Base-by-base conservation (phyloP, 257 asterid genomes). In the Rauvolfia tetraphylla region DNA sequence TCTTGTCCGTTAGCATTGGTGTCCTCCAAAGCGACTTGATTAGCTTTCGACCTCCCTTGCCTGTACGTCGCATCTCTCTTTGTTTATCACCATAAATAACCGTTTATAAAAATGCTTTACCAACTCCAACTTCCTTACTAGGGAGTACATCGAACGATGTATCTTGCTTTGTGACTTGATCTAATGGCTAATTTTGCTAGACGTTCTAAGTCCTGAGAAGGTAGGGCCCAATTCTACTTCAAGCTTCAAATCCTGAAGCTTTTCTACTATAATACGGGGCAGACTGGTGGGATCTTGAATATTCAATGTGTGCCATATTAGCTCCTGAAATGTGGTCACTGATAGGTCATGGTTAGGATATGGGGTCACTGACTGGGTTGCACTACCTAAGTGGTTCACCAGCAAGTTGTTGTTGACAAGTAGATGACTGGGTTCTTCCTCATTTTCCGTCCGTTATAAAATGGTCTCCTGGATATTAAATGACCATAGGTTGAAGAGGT, bases 11-110 rank as follows among this genome's bases (percentile, higher is more conserved):
- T n/a, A n/a, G n/a, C n/a, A n/a, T n/a, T n/a, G n/a, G n/a, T n/a
- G n/a, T n/a, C n/a, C 97, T 93, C 76, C 98, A 93, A 78, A 87
- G 89, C 84, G 81, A 86, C 48, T 96, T 92, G 80, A 92, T 93
- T 84, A 84, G 90, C 80, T 85, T 92, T 84, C 77, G 74, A 38
- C 98, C 97, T 10, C 89, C 91, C 14, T 80, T 93, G 76, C 98
- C 98, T 8, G 98, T 92, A 85, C 57, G 91, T 81, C 25, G 29
- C 63, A n/a, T 39, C 33, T 36, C n/a, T 62, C 75, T 65, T n/a
- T 36, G 25, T 70, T 42, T 44, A 58, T 38, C 3, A 33, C 56
- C 27, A 65, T 31, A 39, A 59, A 44, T 1, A 44, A 44, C 0
- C 49, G 1, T n/a, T 8, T 9, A 0, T 44, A 44, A 20, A 36